Percentiles rank a stretch among this genome's conserved stretches.
These are phyloP conservation scores for Nakaseomyces kungkrabaensis DNA, from an alignment of 1,139 yeast species.

Conservation along the genomic window DNA sequence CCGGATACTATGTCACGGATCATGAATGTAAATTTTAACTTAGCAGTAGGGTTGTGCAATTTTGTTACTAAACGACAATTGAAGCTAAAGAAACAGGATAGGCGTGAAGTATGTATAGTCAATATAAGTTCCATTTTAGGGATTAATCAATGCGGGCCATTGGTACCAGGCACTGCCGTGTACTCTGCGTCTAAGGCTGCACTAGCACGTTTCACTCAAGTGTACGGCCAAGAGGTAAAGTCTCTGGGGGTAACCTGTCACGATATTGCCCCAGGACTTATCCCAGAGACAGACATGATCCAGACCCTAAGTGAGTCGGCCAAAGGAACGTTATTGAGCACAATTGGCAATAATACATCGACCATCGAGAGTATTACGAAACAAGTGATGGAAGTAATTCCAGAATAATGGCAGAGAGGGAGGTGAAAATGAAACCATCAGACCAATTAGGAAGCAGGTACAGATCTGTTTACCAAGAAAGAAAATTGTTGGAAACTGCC, in stretches of 20 bases:
- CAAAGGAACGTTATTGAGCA: slow-evolving; percentile 6
- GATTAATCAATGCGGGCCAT: not conserved
- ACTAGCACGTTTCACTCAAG: slow-evolving; percentile 51
- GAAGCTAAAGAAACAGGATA: slow-evolving; percentile 30
- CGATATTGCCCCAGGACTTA: slow-evolving; percentile 63
- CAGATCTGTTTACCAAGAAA: too few species aligned
- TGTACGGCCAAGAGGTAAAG: slow-evolving; percentile 55
- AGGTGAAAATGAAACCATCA: not conserved
- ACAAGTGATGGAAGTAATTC: not conserved
- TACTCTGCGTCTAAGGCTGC: slow-evolving; percentile 84
- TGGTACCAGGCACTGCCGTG: slow-evolving; percentile 53
- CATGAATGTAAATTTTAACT: slow-evolving; percentile 51
- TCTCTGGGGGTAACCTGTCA: slow-evolving; percentile 45
- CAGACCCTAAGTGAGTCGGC: slow-evolving; percentile 10
- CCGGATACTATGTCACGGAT: slow-evolving; percentile 38
- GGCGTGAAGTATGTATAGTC: slow-evolving; percentile 30
- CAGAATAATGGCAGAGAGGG: not conserved
- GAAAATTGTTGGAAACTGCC: too few species aligned
- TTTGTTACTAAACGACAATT: slow-evolving; percentile 36
- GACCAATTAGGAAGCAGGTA: too few species aligned
- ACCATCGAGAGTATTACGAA: not conserved
- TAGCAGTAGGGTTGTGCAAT: slow-evolving; percentile 55
- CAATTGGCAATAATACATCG: not conserved
- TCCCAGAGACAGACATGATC: slow-evolving; percentile 67
- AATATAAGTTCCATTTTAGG: slow-evolving; percentile 69